Evolutionary conservation across 148 eudicot genomes (phyloP).

Genomic region (Arctostaphylos glauca): DNA sequence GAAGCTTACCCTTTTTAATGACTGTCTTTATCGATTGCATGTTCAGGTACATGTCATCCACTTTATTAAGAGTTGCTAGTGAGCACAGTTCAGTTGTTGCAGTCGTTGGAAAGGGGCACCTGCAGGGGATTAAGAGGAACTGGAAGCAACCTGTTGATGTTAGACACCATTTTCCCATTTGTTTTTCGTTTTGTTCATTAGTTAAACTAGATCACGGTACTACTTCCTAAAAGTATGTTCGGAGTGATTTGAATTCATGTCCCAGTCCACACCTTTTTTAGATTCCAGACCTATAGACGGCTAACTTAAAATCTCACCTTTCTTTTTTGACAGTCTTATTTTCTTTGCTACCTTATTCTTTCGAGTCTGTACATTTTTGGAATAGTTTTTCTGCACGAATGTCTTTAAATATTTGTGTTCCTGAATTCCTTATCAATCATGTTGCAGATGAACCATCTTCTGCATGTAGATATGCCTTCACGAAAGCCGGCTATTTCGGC

Average conservation of each 20-base stretch:
- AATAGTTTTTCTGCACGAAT: not conserved
- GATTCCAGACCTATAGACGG: not conserved
- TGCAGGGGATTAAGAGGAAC: constrained; percentile 75
- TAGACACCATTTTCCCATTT: constrained; percentile 8
- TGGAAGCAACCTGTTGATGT: constrained; percentile 94
- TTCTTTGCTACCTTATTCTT: not conserved
- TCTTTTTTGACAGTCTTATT: not conserved
- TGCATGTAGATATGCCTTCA: constrained; percentile 46
- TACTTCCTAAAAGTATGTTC: not conserved
- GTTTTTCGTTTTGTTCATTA: not conserved
- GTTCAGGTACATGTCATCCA: constrained; percentile 88
- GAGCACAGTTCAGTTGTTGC: constrained; percentile 93
- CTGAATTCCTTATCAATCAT: not conserved
- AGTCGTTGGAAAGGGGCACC: constrained; percentile 95
- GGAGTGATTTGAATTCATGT: not conserved
- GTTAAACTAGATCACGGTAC: not conserved
- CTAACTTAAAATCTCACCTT: not conserved
- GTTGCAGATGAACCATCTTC: constrained; percentile 58
- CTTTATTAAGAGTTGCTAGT: constrained; percentile 60
- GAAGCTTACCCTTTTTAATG: not conserved
- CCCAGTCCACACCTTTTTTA: not conserved
- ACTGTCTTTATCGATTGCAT: constrained; percentile 3
- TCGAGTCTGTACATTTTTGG: not conserved
- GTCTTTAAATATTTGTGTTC: not conserved
- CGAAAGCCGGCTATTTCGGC: constrained; percentile 30